Evolutionary conservation across 345 rosid species (phyloP), one percentile per base, ranked within the genome.

Genomic region (Melaleuca quinquenervia): DNA sequence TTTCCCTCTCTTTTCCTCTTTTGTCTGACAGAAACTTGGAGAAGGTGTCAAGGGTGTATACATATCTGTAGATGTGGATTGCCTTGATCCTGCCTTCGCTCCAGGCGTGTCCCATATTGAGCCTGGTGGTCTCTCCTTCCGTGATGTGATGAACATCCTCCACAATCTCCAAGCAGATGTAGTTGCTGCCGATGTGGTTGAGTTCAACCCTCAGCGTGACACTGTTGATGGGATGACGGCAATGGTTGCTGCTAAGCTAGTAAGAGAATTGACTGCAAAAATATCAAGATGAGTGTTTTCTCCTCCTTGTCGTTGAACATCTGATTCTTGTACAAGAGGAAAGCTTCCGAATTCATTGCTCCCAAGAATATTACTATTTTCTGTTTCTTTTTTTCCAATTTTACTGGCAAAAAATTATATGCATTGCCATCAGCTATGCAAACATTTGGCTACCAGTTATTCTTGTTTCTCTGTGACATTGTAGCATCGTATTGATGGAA

Each of bases 221-320:
- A 97, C 99, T 60, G 99, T 97, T 3, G 99, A 95, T 74, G 99
- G 99, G 74, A 97, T 97, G 99, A 97, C 99, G 2, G 99, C 94
- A 70, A 96, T 97, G 99, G 99, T 97, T 55, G 98, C 99, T 16
- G 99, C 99, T 84, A 97, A 97, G 91, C 93, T 97, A 90, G 99
- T 96, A 29, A 93, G 99, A 87, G 99, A 97, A 87, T 86, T 97
- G 87, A 91, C 96, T 3, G 98, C 98, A 10, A 97, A 95, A 94
- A 95, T 97, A 80, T 97, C 99, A 5, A 94, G 92, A 88, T 97
- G 90, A 93, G 8, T 24, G 13, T 36, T 0, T 82, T 52, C 70
- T 53, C 45, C 41, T 7, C 0, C 52, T 64, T 70, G 48, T 70
- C 12, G 45, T 70, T 45, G 0, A 70, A 70, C 1, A 0, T 32